These are phyloP conservation scores for Agaricus subrufescens DNA, from an alignment of 768 basidiomycete genomes.

Conservation along the genomic window DNA sequence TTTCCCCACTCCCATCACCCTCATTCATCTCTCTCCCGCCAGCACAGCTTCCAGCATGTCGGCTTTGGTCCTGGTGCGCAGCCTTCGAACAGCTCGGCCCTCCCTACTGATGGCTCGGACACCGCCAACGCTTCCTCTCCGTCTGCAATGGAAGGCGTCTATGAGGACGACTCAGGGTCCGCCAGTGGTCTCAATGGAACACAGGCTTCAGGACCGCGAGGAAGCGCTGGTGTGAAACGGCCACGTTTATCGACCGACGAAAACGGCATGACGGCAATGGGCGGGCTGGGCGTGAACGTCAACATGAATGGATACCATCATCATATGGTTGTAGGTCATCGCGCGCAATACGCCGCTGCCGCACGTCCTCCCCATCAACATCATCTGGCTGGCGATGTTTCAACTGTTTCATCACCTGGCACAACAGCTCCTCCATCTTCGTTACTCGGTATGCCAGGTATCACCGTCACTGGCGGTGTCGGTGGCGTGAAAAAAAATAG, in stretches of 20 bases:
- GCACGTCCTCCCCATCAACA: conserved; percentile 3
- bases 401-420: conserved; percentile 7
- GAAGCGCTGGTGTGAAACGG: conserved; percentile 40
- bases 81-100: conserved; percentile 10
- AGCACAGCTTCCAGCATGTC: conserved; percentile 58
- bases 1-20: conserved; percentile 27
- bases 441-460: conserved; percentile 5
- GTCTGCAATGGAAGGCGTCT: conserved; percentile 6
- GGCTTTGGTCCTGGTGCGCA: conserved; percentile 2
- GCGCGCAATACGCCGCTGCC: not conserved
- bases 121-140: conserved; percentile 14
- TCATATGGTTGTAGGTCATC: conserved; percentile 1
- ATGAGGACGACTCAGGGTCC: conserved; percentile 5
- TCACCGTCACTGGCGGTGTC: conserved; percentile 9
- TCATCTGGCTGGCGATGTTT: conserved; percentile 3
- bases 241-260: conserved; percentile 41
- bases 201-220: conserved; percentile 4
- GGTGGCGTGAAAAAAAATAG: conserved; percentile 33
- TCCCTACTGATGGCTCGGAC: conserved; percentile 16
- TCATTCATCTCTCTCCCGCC: conserved; percentile 42
- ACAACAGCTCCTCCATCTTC: conserved; percentile 4
- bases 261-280: conserved; percentile 19
- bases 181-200: not conserved
- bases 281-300: conserved; percentile 17
- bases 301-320: conserved; percentile 12